Percentiles rank a stretch among this genome's conserved stretches.
Evolutionary conservation across 768 basidiomycete genomes (phyloP).

Genomic region (Cantharellus cinnabarinus): DNA sequence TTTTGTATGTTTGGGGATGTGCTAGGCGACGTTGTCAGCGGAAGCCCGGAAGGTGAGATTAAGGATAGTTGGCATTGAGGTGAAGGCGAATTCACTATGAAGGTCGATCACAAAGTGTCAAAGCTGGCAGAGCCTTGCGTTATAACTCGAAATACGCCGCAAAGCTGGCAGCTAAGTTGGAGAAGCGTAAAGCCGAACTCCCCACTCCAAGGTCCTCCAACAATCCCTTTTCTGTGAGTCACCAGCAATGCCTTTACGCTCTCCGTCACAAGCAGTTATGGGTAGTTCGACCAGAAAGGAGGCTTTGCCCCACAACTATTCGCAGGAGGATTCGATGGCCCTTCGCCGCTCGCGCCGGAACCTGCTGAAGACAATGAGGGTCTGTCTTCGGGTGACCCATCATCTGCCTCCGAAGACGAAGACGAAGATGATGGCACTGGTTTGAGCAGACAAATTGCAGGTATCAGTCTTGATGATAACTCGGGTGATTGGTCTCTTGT

Average conservation of each 20-base stretch:
- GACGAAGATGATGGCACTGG: conserved; percentile 17
- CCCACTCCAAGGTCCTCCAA: conserved; percentile 13
- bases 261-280: not conserved
- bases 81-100: not conserved
- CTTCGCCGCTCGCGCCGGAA: not conserved
- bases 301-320: conserved; percentile 32
- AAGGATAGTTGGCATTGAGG: not conserved
- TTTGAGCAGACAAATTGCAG: no score
- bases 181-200: conserved; percentile 11
- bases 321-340: conserved; percentile 15
- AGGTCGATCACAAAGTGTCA: conserved; percentile 28
- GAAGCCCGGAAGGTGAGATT: conserved; percentile 51
- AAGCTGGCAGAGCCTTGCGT: conserved; percentile 61
- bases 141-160: conserved; percentile 56
- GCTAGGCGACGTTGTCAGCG: conserved; percentile 47
- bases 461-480: no score
- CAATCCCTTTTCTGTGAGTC: conserved; percentile 55
- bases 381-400: conserved; percentile 22
- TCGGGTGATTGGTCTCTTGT: conserved; percentile 12
- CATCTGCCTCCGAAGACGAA: conserved; percentile 12
- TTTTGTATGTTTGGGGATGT: conserved; percentile 74
- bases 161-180: conserved; percentile 35
- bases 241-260: not conserved
- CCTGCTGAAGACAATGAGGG: no score
- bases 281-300: not conserved